phyloP scores from a whole-genome alignment of 2,329 filamentous ascomycete species.

The Nothomitra cinnamomea region DNA sequence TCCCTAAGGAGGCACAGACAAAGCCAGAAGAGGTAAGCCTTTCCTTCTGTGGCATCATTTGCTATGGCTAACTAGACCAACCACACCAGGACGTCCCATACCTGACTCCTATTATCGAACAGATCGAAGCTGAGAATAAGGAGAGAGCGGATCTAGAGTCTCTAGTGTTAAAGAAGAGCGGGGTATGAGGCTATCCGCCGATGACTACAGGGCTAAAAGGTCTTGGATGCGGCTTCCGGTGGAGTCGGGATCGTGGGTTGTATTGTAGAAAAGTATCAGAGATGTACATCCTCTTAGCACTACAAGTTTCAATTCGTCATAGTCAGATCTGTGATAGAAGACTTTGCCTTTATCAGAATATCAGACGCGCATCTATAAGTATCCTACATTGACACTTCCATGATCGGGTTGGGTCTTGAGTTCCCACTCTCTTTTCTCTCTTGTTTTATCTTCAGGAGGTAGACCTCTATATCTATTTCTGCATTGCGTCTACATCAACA shows the following conservation, averaged over 20 bases:
- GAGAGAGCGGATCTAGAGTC: slow-evolving; percentile 54
- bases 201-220: too few relatives aligned
- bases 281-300: background rate
- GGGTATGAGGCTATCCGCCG: background rate
- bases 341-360: too few relatives aligned
- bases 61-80: background rate
- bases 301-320: background rate
- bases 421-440: background rate
- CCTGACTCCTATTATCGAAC: slow-evolving; percentile 47
- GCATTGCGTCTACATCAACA: slow-evolving; percentile 11
- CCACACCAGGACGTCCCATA: slow-evolving; percentile 43
- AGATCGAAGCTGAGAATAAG: slow-evolving; percentile 48
- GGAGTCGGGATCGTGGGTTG: background rate
- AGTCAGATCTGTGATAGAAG: too few relatives aligned
- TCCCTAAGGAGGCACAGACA: slow-evolving; percentile 48
- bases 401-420: too few relatives aligned
- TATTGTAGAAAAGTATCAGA: background rate
- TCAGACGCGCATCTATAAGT: too few relatives aligned
- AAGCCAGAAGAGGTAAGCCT: slow-evolving; percentile 45
- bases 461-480: background rate
- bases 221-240: background rate
- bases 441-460: background rate
- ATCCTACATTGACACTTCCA: background rate
- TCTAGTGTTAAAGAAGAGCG: slow-evolving; percentile 37
- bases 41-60: background rate